Conservation (phyloP, 164 flowering plant genomes). For the Dillenia turbinata region DNA sequence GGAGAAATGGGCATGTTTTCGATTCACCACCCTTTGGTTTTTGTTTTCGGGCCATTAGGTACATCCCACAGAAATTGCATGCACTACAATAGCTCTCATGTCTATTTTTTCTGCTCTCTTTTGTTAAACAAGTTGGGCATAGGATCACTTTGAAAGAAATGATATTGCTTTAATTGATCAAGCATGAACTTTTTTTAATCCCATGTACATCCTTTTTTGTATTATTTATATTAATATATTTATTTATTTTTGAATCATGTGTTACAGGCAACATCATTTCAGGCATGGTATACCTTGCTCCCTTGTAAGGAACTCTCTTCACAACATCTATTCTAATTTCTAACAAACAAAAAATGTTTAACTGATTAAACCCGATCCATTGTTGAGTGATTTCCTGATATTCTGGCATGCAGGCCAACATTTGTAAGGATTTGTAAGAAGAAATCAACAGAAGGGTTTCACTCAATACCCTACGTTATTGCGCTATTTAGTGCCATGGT, state of each 20-base stretch:
- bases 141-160: too few species aligned
- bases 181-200: too few species aligned
- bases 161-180: too few species aligned
- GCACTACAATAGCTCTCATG: too few species aligned
- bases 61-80: neutral
- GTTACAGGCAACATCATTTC: constrained; percentile 24
- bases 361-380: neutral
- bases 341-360: neutral
- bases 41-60: constrained; percentile 19
- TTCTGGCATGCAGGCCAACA: constrained; percentile 39
- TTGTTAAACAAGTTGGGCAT: too few species aligned
- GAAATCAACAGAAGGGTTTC: constrained; percentile 59
- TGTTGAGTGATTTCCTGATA: neutral
- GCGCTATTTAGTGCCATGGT: constrained; percentile 52
- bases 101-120: too few species aligned
- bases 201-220: too few species aligned
- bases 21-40: constrained; percentile 10
- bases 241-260: neutral
- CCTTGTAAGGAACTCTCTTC: constrained; percentile 15
- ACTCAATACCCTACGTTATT: constrained; percentile 50
- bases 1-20: constrained; percentile 1
- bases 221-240: too few species aligned
- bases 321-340: neutral
- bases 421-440: constrained; percentile 42
- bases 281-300: constrained; percentile 17